A percentile compares a stretch with the other conserved stretches of the same genome.
phyloP scores from a whole-genome alignment of 495 filamentous ascomycete genomes.

The Penicillium subrubescens region DNA sequence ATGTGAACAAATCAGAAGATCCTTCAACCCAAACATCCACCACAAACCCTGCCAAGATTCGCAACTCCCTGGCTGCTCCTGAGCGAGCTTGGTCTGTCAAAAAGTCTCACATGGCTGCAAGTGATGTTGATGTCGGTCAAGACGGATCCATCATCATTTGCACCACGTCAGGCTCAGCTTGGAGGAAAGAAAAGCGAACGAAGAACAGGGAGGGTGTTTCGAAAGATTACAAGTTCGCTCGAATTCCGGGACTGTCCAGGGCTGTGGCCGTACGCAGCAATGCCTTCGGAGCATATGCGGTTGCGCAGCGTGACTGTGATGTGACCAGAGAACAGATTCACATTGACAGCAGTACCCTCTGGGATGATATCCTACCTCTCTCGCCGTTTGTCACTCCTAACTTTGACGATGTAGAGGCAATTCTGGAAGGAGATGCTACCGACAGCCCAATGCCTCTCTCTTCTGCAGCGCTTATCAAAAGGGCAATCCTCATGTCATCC shows the following conservation, averaged over 20 bases:
- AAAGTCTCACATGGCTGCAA: conserved; percentile 80
- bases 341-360: conserved; percentile 64
- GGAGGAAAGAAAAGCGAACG: conserved; percentile 77
- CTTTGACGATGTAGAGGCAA: conserved; percentile 18
- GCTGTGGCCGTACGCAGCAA: conserved; percentile 84
- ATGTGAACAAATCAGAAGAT: conserved; percentile 65
- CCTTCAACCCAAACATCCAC: conserved; percentile 68
- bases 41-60: conserved; percentile 85
- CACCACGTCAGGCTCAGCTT: conserved; percentile 88
- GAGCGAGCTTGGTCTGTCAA: conserved; percentile 79
- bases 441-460: conserved; percentile 18
- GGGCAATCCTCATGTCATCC: conserved; percentile 51
- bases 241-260: conserved; percentile 83
- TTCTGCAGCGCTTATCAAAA: conserved; percentile 35
- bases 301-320: conserved; percentile 81
- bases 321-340: conserved; percentile 74
- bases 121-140: conserved; percentile 84
- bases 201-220: conserved; percentile 74
- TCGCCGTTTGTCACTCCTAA: conserved; percentile 55
- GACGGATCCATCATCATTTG: conserved; percentile 95
- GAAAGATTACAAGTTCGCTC: conserved; percentile 88
- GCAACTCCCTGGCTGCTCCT: conserved; percentile 71
- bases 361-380: conserved; percentile 72
- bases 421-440: conserved; percentile 20
- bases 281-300: conserved; percentile 84